phyloP scores from a whole-genome alignment of 2,329 filamentous ascomycete genomes.

The Tricladium varicosporioides region DNA sequence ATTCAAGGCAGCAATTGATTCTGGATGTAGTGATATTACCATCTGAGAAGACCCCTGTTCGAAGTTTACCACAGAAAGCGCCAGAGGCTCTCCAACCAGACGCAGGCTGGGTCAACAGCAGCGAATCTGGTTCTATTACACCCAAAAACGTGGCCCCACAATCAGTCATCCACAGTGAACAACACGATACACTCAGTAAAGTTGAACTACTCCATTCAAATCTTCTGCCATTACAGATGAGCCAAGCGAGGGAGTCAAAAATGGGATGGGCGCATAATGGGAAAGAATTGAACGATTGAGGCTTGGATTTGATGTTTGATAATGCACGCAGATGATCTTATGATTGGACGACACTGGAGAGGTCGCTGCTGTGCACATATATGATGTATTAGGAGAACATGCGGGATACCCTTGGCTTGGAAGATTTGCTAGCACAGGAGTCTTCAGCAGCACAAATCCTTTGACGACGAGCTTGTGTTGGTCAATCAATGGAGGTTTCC shows the following conservation, averaged over 20 bases:
- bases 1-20: slow-evolving; percentile 12
- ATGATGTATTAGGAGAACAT: too few species aligned
- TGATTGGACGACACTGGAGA: too few species aligned
- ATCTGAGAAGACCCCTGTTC: slow-evolving; percentile 11
- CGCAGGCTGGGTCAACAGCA: slow-evolving; percentile 9
- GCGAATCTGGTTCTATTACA: slow-evolving; percentile 19
- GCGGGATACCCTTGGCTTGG: too few species aligned
- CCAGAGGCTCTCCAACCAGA: neutral
- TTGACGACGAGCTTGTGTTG: too few species aligned
- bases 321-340: too few species aligned
- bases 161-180: slow-evolving; percentile 18
- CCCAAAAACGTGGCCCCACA: neutral
- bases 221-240: neutral
- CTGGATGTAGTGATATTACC: slow-evolving; percentile 9
- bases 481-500: too few species aligned
- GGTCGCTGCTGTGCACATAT: too few species aligned
- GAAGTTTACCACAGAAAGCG: neutral
- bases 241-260: neutral
- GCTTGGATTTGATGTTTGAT: too few species aligned
- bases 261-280: too few species aligned
- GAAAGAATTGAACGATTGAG: too few species aligned
- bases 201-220: neutral
- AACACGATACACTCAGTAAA: neutral
- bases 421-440: too few species aligned
- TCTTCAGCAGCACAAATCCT: too few species aligned